Conservation (phyloP, 2,329 filamentous ascomycete genomes). For the Arthrobotrys entomopaga region DNA sequence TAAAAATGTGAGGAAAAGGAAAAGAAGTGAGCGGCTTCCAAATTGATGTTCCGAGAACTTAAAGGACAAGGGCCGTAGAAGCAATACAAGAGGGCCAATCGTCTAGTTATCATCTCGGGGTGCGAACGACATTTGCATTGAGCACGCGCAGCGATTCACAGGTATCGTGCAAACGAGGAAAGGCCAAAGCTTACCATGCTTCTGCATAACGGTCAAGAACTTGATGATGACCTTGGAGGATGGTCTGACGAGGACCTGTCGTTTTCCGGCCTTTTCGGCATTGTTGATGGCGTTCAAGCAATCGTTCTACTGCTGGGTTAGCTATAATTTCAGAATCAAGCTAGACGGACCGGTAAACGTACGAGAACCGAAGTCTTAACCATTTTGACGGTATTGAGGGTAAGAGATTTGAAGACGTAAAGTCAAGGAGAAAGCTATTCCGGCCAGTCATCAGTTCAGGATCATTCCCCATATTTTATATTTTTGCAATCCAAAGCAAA, state of each 20-base stretch:
- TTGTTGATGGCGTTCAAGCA: slow-evolving; percentile 99
- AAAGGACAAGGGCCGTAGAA: slow-evolving; percentile 97
- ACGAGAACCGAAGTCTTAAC: slow-evolving; percentile 95
- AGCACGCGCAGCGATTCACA: slow-evolving; percentile 35
- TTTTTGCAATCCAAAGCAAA: slow-evolving; percentile 47
- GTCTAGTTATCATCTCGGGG: slow-evolving; percentile 99
- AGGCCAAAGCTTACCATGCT: slow-evolving; percentile 81
- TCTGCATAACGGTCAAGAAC: slow-evolving; percentile 99
- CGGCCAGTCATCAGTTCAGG: slow-evolving; percentile 48
- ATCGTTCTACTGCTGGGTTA: slow-evolving; percentile 72
- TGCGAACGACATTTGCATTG: slow-evolving; percentile 8
- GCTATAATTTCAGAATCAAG: not conserved
- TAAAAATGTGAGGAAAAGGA: slow-evolving; percentile 53
- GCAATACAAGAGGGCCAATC: slow-evolving; percentile 76
- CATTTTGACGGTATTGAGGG: slow-evolving; percentile 79
- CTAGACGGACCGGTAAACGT: not conserved
- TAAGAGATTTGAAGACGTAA: slow-evolving; percentile 25
- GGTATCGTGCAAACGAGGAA: slow-evolving; percentile 21
- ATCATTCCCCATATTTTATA: slow-evolving; percentile 38
- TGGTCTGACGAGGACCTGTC: slow-evolving; percentile 97
- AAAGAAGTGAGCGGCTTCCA: slow-evolving; percentile 57
- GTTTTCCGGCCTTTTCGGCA: slow-evolving; percentile 99
- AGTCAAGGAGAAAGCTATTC: slow-evolving; percentile 32
- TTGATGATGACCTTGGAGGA: slow-evolving; percentile 99
- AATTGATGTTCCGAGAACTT: slow-evolving; percentile 97